phyloP scores from a whole-genome alignment of 371 early-diverging fungal species.

The Actinomucor elegans region DNA sequence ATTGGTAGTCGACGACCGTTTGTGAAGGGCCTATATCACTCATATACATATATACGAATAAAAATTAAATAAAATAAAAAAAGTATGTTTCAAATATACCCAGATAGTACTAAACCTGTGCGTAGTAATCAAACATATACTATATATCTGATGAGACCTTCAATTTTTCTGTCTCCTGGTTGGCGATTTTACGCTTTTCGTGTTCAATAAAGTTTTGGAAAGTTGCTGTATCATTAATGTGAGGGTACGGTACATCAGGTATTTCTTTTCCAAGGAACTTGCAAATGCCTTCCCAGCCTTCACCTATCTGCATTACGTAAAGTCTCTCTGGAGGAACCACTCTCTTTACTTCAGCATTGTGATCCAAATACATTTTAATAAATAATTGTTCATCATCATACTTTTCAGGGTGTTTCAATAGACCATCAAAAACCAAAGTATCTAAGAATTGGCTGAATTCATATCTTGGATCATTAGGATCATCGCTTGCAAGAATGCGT shows the following conservation, averaged over 20 bases:
- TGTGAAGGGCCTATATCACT: too few species aligned
- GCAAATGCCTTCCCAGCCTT: slow-evolving; percentile 17
- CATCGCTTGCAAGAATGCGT: neutral
- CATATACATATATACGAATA: too few species aligned
- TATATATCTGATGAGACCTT: too few species aligned
- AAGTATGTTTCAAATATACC: too few species aligned
- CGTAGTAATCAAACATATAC: too few species aligned
- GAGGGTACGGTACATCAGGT: slow-evolving; percentile 8
- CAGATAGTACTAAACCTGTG: too few species aligned
- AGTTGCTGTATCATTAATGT: neutral
- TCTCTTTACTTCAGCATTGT: slow-evolving; percentile 6
- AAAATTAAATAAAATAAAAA: too few species aligned
- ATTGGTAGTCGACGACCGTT: too few species aligned
- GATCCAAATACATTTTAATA: slow-evolving; percentile 1
- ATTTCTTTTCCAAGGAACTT: slow-evolving; percentile 6
- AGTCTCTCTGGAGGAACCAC: slow-evolving; percentile 4
- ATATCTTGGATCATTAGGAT: too few species aligned
- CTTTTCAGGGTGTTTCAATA: slow-evolving; percentile 7
- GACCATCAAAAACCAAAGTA: slow-evolving; percentile 17
- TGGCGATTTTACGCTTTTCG: too few species aligned
- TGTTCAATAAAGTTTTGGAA: too few species aligned
- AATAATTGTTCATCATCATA: slow-evolving; percentile 6
- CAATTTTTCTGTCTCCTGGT: too few species aligned
- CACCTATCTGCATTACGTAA: slow-evolving; percentile 6
- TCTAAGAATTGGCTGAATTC: neutral